Evolutionary conservation across 2,329 filamentous ascomycete genomes (phyloP).

Genomic region (Rutstroemia sydowiana): DNA sequence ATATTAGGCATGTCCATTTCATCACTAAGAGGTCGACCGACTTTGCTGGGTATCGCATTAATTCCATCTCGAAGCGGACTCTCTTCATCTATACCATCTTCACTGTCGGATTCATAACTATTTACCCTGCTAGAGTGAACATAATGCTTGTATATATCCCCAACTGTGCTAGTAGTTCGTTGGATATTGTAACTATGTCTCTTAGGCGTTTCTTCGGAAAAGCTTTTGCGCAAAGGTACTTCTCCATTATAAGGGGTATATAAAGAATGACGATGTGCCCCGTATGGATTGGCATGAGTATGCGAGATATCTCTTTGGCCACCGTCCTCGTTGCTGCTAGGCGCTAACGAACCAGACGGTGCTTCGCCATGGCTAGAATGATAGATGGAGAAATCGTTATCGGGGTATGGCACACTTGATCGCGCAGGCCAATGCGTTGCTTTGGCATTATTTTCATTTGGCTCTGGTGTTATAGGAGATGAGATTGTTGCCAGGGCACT

Average conservation of each 20-base stretch:
- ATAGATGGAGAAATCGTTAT: conserved; percentile 7
- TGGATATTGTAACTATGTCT: conserved; percentile 8
- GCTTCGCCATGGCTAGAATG: conserved; percentile 6
- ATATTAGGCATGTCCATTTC: background rate
- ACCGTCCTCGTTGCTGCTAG: conserved; percentile 4
- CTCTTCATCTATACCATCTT: conserved; percentile 6
- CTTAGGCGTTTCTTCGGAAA: conserved; percentile 8
- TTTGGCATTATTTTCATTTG: background rate
- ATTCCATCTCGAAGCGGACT: conserved; percentile 1
- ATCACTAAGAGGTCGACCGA: background rate
- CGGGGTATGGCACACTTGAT: background rate
- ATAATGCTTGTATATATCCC: conserved; percentile 25
- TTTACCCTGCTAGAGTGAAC: conserved; percentile 8
- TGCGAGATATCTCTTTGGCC: background rate
- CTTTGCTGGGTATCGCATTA: background rate
- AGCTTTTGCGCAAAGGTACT: conserved; percentile 7
- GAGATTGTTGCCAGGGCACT: conserved; percentile 3
- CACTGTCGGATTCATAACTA: conserved; percentile 2
- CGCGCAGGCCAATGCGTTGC: conserved; percentile 5
- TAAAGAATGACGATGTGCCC: conserved; percentile 1
- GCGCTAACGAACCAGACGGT: conserved; percentile 7
- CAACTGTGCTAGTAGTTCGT: conserved; percentile 24
- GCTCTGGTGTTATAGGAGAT: conserved; percentile 5
- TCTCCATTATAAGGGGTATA: conserved; percentile 2
- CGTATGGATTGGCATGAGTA: background rate